phyloP scores from a whole-genome alignment of 192 early-diverging fungal genomes.

The Coemansia sp. region DNA sequence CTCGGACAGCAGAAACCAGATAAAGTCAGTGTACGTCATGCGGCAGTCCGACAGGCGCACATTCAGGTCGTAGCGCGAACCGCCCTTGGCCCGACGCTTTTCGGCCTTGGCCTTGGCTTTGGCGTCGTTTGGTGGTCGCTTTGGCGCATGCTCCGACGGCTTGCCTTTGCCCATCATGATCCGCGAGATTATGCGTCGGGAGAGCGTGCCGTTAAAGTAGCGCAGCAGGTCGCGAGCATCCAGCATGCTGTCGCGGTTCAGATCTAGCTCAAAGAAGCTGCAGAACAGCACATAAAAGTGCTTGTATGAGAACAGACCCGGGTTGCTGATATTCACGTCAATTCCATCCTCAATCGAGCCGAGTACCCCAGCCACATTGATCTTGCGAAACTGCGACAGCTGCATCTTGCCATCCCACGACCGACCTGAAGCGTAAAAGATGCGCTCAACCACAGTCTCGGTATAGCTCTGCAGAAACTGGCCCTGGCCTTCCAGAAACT shows the following conservation, averaged over 20 bases:
- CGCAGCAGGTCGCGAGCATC: constrained; percentile 62
- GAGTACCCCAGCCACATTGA: constrained; percentile 61
- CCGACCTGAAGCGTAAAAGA: constrained; percentile 74
- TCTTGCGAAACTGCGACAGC: constrained; percentile 70
- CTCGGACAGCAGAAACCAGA: constrained; percentile 81
- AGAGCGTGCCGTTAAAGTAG: constrained; percentile 74
- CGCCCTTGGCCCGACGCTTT: constrained; percentile 24
- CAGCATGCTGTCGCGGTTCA: constrained; percentile 81
- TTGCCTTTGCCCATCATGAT: constrained; percentile 69
- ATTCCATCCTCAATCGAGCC: constrained; percentile 63
- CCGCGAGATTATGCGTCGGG: constrained; percentile 64
- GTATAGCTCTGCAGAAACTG: constrained; percentile 86
- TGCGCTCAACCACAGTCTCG: constrained; percentile 84
- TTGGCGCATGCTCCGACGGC: constrained; percentile 23
- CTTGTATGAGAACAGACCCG: constrained; percentile 91
- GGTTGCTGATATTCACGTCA: constrained; percentile 64
- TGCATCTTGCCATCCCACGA: constrained; percentile 71
- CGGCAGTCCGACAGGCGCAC: constrained; percentile 52
- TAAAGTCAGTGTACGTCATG: constrained; percentile 81
- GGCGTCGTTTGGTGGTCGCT: not conserved
- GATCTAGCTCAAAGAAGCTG: constrained; percentile 94
- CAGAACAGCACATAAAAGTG: constrained; percentile 98
- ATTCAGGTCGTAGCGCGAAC: constrained; percentile 40
- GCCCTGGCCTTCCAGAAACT: constrained; percentile 74
- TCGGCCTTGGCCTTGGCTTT: constrained; percentile 22